Conservation (phyloP, 345 rosid genomes). For the Hibiscus trionum region DNA sequence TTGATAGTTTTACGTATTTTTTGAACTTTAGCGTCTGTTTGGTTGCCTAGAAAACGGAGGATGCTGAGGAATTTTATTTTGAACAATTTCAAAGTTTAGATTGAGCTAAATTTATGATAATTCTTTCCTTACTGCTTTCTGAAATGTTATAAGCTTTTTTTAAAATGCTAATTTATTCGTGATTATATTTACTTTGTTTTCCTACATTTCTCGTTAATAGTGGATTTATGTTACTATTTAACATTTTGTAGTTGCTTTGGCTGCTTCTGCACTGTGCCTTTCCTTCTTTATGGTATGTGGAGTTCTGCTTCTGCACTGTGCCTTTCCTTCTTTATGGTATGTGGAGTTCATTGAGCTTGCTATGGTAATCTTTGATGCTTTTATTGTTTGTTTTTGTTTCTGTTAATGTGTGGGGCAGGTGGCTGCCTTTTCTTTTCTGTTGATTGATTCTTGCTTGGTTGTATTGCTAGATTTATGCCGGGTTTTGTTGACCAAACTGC, state of each 20-base stretch:
- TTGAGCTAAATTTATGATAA: neutral
- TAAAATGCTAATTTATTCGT: neutral
- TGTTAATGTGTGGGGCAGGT: too few relatives aligned
- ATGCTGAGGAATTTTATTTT: neutral
- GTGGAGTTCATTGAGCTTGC: neutral
- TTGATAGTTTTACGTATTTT: neutral
- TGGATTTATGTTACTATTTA: neutral
- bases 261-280: neutral
- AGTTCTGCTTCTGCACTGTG: too few relatives aligned
- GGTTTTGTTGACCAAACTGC: too few relatives aligned
- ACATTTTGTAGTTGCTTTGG: neutral
- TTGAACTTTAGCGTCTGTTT: conserved; percentile 2
- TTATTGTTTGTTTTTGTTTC: neutral
- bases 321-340: neutral
- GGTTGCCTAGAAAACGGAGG: neutral
- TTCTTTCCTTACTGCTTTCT: neutral
- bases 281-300: neutral
- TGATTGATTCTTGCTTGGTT: neutral
- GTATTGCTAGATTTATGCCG: neutral
- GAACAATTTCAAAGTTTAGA: neutral
- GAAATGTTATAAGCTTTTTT: neutral
- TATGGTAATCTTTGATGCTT: neutral
- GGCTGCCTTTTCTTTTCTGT: neutral
- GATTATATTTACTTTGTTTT: neutral
- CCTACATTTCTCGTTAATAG: neutral